Conservation (phyloP, 108 stramenopile genomes). For the Pseudonitzschia multistriata region DNA sequence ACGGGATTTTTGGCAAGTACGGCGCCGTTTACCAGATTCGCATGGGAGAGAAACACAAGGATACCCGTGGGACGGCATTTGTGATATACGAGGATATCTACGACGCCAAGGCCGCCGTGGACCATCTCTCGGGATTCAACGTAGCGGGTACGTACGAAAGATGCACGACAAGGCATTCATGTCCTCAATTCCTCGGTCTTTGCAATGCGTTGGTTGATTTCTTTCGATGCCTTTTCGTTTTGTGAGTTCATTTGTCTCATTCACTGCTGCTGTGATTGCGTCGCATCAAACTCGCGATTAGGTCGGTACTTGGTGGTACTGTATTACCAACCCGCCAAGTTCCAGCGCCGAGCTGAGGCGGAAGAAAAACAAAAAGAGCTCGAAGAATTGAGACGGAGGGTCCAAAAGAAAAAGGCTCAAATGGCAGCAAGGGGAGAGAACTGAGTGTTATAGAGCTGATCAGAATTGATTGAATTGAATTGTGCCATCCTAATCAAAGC, state of each 20-base stretch:
- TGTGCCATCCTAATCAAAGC: no score
- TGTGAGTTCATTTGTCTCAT: background rate
- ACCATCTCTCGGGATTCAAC: conserved; percentile 96
- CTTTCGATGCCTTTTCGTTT: background rate
- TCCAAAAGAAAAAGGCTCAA: conserved; percentile 61
- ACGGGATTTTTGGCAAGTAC: conserved; percentile 99
- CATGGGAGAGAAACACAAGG: conserved; percentile 75
- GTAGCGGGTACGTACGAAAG: conserved; percentile 90
- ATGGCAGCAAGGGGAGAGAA: conserved; percentile 23
- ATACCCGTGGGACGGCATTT: conserved; percentile 97
- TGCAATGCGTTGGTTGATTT: background rate
- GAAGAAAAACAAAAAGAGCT: conserved; percentile 91
- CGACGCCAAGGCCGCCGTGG: conserved; percentile 97
- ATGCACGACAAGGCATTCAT: background rate
- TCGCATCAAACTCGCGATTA: background rate
- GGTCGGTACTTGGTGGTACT: conserved; percentile 35
- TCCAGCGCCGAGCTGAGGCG: conserved; percentile 58
- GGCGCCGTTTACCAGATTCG: conserved; percentile 97
- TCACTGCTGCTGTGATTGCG: background rate
- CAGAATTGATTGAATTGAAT: no score
- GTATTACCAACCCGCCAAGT: conserved; percentile 93
- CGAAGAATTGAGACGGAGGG: conserved; percentile 85
- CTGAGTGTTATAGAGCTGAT: no score
- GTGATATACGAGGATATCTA: conserved; percentile 95
- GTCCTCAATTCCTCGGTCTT: no score